phyloP scores from a whole-genome alignment of 2,329 filamentous ascomycete genomes.

The Colletotrichum truncatum region DNA sequence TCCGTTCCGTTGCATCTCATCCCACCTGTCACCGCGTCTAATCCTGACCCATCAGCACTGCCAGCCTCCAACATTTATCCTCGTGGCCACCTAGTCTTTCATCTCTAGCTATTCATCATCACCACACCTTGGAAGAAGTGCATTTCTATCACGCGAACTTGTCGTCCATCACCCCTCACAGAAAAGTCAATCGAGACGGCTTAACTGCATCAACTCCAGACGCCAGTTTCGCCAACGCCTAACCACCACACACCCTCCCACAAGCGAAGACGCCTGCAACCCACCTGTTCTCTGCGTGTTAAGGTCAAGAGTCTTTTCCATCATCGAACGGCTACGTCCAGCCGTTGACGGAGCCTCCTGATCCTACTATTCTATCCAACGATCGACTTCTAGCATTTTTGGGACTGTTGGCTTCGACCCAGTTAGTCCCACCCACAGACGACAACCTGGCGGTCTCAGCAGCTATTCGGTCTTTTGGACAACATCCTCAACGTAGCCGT shows the following conservation, averaged over 20 bases:
- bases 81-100: constrained; percentile 6
- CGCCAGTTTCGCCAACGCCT: background rate
- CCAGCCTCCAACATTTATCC: constrained; percentile 10
- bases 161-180: background rate
- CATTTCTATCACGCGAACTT: background rate
- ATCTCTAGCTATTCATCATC: background rate
- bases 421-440: constrained; percentile 29
- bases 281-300: background rate
- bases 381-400: constrained; percentile 4
- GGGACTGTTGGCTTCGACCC: constrained; percentile 33
- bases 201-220: background rate
- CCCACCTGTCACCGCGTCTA: constrained; percentile 25
- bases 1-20: constrained; percentile 24
- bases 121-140: background rate
- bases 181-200: background rate
- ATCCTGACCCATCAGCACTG: constrained; percentile 18
- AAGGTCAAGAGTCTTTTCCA: background rate
- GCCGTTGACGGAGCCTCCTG: constrained; percentile 6
- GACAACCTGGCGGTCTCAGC: constrained; percentile 32
- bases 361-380: background rate
- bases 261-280: background rate
- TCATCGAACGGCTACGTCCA: background rate
- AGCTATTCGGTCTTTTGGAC: constrained; percentile 29
- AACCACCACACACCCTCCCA: too few species aligned
- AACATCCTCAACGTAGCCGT: constrained; percentile 28